phyloP scores from a whole-genome alignment of 2,329 filamentous ascomycete species.

The Phialophora chinensis region DNA sequence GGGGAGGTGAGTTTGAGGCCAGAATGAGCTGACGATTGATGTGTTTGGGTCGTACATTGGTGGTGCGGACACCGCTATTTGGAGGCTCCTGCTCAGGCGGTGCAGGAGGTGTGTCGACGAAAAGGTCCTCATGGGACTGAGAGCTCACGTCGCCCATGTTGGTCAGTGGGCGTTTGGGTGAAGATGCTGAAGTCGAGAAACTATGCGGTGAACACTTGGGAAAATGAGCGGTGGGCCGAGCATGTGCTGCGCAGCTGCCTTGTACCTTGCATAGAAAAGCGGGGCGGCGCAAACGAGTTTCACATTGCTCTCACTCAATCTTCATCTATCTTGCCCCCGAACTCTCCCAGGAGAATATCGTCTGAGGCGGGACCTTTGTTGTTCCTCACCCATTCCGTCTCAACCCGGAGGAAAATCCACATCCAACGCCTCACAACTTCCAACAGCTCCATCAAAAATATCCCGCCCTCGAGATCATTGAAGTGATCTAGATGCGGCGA shows the following conservation, averaged over 20 bases:
- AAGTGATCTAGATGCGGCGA: constrained; percentile 81
- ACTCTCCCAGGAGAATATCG: constrained; percentile 77
- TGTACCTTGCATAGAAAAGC: constrained; percentile 17
- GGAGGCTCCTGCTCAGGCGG: constrained; percentile 58
- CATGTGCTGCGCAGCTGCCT: not conserved
- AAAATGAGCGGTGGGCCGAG: constrained; percentile 1
- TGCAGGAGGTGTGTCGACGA: constrained; percentile 66
- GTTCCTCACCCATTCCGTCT: constrained; percentile 54
- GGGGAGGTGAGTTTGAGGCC: constrained; percentile 31
- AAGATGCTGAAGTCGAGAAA: constrained; percentile 12
- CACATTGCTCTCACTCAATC: constrained; percentile 50
- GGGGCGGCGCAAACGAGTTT: not conserved
- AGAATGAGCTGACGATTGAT: constrained; percentile 12
- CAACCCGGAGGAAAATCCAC: constrained; percentile 56
- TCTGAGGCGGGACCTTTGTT: constrained; percentile 64
- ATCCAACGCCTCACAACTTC: constrained; percentile 91
- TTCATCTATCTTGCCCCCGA: constrained; percentile 68
- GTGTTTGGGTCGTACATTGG: constrained; percentile 56
- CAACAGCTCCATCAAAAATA: constrained; percentile 84
- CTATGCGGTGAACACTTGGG: constrained; percentile 17
- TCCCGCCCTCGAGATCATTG: constrained; percentile 83
- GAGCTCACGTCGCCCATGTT: constrained; percentile 50
- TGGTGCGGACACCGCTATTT: constrained; percentile 67
- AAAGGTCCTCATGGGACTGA: constrained; percentile 56
- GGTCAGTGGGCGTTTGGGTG: constrained; percentile 35